Conservation (phyloP, 352 stramenopile genomes). For the Phytophthora podocarpi region DNA sequence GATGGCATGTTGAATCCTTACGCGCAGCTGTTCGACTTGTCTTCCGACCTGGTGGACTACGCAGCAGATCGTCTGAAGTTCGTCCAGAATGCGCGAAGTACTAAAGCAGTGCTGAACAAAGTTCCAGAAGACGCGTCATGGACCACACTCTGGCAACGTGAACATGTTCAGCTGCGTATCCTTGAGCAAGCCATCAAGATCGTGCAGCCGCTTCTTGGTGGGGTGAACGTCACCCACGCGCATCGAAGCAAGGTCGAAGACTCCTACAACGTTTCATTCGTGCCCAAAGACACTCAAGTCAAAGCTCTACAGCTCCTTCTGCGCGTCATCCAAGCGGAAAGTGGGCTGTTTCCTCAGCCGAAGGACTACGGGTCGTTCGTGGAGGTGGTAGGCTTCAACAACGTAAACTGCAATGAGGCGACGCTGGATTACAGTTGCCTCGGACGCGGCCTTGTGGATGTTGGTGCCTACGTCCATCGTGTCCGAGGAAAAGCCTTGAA, state of each 20-base stretch:
- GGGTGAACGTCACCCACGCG: conserved; percentile 64
- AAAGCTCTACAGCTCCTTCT: conserved; percentile 45
- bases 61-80: conserved; percentile 60
- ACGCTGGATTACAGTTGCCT: conserved; percentile 66
- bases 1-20: conserved; percentile 53
- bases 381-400: conserved; percentile 36
- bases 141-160: conserved; percentile 57
- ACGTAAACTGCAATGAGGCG: conserved; percentile 52
- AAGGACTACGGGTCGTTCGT: conserved; percentile 58
- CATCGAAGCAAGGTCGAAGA: conserved; percentile 43
- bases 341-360: conserved; percentile 56
- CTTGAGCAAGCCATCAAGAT: conserved; percentile 46
- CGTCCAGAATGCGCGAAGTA: conserved; percentile 45
- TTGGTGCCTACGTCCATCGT: conserved; percentile 44
- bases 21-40: conserved; percentile 63
- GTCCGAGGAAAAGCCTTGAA: conserved; percentile 47
- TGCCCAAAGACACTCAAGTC: conserved; percentile 44
- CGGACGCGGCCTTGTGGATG: conserved; percentile 50
- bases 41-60: conserved; percentile 59
- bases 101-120: conserved; percentile 34
- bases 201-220: conserved; percentile 55
- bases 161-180: conserved; percentile 44
- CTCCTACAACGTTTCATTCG: conserved; percentile 36
- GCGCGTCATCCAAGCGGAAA: conserved; percentile 49
- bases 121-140: conserved; percentile 61